A percentile compares a stretch with the other conserved stretches of the same genome.
phyloP scores from a whole-genome alignment of 2,329 filamentous ascomycete genomes.

The Microdochium bolleyi region DNA sequence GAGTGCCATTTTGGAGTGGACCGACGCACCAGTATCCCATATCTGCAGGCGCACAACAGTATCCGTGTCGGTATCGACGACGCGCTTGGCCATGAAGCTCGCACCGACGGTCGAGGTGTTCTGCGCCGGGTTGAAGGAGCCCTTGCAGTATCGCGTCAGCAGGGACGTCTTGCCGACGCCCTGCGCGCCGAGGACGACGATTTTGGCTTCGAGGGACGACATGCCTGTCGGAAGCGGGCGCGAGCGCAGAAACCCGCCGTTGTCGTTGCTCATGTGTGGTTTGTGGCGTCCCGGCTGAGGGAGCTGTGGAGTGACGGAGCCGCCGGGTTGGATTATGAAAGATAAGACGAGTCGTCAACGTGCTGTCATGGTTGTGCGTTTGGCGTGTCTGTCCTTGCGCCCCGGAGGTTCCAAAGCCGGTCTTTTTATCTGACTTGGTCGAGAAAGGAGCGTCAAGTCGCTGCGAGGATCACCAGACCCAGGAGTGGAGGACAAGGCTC shows the following conservation, averaged over 20 bases:
- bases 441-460: not conserved
- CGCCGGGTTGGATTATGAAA: not conserved
- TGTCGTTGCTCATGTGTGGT: not conserved
- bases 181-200: constrained; percentile 73
- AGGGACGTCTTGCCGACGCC: constrained; percentile 75
- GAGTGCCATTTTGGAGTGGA: not conserved
- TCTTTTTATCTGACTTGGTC: not conserved
- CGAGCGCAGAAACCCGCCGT: not conserved
- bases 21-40: constrained; percentile 70
- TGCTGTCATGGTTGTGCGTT: not conserved
- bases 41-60: constrained; percentile 88
- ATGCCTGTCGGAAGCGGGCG: constrained; percentile 12
- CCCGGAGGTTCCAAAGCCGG: not conserved
- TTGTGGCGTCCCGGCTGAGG: too few relatives aligned
- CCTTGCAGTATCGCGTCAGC: constrained; percentile 69
- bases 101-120: constrained; percentile 68
- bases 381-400: not conserved
- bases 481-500: not conserved
- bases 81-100: constrained; percentile 71
- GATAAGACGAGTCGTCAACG: not conserved
- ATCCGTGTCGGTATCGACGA: constrained; percentile 76
- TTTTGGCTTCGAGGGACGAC: constrained; percentile 70
- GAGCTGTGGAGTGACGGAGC: too few relatives aligned
- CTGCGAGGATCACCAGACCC: not conserved
- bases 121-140: constrained; percentile 58